These are phyloP conservation scores for Ceratocystis eucalypticola DNA, from an alignment of 2,329 filamentous ascomycete genomes.

Conservation along the genomic window DNA sequence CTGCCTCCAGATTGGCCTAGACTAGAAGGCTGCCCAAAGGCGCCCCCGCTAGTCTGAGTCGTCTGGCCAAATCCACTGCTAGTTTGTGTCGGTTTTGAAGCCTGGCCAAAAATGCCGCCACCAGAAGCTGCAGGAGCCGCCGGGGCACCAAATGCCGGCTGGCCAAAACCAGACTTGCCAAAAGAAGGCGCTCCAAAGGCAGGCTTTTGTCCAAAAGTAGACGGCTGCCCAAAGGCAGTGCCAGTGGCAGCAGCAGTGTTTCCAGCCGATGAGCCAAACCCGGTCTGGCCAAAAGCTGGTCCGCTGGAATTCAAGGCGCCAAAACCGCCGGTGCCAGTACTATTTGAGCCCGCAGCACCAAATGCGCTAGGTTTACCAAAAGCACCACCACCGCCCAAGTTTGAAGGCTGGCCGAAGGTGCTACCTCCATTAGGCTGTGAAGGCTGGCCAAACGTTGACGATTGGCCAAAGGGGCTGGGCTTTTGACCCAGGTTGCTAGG, in stretches of 20 bases:
- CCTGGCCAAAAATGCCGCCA: slow-evolving; percentile 27
- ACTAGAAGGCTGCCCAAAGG: slow-evolving; percentile 30
- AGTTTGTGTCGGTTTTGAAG: slow-evolving; percentile 26
- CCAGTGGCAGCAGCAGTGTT: slow-evolving; percentile 9
- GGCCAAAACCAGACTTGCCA: slow-evolving; percentile 16
- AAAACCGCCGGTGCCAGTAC: slow-evolving; percentile 10
- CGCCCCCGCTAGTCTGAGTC: slow-evolving; percentile 23
- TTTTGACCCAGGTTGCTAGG: slow-evolving; percentile 34
- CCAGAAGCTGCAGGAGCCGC: slow-evolving; percentile 5
- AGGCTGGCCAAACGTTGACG: slow-evolving; percentile 30
- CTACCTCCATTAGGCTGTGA: slow-evolving; percentile 22
- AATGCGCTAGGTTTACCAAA: slow-evolving; percentile 26
- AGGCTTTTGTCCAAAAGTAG: slow-evolving; percentile 26
- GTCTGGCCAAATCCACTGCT: slow-evolving; percentile 30
- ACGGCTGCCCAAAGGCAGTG: slow-evolving; percentile 21
- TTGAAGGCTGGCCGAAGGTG: slow-evolving; percentile 20
- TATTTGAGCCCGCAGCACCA: not conserved
- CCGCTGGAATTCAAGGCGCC: not conserved
- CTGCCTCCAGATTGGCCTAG: slow-evolving; percentile 24
- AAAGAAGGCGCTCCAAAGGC: slow-evolving; percentile 26
- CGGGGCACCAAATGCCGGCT: slow-evolving; percentile 13
- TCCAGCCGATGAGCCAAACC: not conserved
- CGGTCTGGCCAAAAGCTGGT: slow-evolving; percentile 12
- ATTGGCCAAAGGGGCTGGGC: slow-evolving; percentile 25
- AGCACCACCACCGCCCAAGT: slow-evolving; percentile 19